Conservation (phyloP, 2,329 filamentous ascomycete species). For the Aspergillus alliaceus region DNA sequence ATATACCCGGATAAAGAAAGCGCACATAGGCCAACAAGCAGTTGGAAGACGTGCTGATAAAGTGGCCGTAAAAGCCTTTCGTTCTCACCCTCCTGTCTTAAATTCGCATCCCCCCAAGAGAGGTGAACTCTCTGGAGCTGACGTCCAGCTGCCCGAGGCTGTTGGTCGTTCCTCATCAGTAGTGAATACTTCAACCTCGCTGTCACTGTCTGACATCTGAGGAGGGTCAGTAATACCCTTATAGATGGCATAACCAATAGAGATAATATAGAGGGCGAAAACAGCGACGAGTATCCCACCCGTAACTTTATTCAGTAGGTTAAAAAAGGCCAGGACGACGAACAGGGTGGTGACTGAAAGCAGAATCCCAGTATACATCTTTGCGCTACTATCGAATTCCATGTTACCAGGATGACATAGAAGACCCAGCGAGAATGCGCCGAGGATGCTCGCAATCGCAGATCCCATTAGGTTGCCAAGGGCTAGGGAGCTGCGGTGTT, state of each 20-base stretch:
- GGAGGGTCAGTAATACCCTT: constrained; percentile 44
- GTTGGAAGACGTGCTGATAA: constrained; percentile 42
- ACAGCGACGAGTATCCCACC: constrained; percentile 43
- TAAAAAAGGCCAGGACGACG: constrained; percentile 38
- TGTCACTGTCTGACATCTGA: constrained; percentile 45
- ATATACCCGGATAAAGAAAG: constrained; percentile 51
- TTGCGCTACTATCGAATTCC: constrained; percentile 50
- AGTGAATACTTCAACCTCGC: constrained; percentile 35
- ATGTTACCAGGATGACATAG: constrained; percentile 40
- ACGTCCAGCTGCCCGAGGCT: too few relatives aligned
- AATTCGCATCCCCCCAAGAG: too few relatives aligned
- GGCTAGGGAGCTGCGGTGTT: constrained; percentile 49
- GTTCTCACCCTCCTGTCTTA: too few relatives aligned
- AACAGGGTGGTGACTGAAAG: constrained; percentile 43
- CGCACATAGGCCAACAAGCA: constrained; percentile 46
- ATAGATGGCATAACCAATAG: constrained; percentile 48
- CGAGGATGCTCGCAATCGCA: constrained; percentile 56
- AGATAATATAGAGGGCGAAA: constrained; percentile 48
- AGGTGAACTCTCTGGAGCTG: too few relatives aligned
- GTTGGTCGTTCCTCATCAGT: not conserved
- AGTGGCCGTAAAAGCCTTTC: constrained; percentile 27
- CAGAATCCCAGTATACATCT: constrained; percentile 48
- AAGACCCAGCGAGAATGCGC: constrained; percentile 56
- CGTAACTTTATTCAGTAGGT: constrained; percentile 33
- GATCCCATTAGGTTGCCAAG: constrained; percentile 58